Conservation (phyloP, 495 filamentous ascomycete genomes). For the Neurospora tetraspora region DNA sequence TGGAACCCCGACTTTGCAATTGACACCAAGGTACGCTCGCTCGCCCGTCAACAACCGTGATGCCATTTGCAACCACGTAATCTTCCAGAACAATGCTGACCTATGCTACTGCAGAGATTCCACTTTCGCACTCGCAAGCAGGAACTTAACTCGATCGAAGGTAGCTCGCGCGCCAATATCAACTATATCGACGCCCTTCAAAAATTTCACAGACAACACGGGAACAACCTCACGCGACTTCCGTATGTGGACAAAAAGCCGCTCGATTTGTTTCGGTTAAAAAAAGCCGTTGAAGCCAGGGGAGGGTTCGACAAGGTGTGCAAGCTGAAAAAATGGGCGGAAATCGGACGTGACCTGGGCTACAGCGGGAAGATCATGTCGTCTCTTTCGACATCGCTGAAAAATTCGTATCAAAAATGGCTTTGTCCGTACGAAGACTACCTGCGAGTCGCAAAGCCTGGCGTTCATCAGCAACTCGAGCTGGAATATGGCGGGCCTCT, state of each 20-base stretch:
- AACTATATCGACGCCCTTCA: slow-evolving; percentile 91
- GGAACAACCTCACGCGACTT: slow-evolving; percentile 84
- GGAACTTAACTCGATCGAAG: slow-evolving; percentile 97
- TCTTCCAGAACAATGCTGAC: slow-evolving; percentile 6
- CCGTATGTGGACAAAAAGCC: slow-evolving; percentile 97
- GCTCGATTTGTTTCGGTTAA: slow-evolving; percentile 88
- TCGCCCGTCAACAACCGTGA: neutral
- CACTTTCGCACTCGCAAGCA: slow-evolving; percentile 95
- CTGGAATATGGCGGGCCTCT: slow-evolving; percentile 86
- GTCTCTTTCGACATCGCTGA: slow-evolving; percentile 94
- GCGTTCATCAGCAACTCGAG: slow-evolving; percentile 93
- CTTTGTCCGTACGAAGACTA: slow-evolving; percentile 96
- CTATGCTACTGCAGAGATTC: slow-evolving; percentile 56
- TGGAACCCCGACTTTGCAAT: slow-evolving; percentile 96
- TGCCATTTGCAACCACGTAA: neutral
- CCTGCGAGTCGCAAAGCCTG: slow-evolving; percentile 80
- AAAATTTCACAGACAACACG: slow-evolving; percentile 96
- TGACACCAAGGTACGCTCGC: slow-evolving; percentile 78
- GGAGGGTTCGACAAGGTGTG: slow-evolving; percentile 95
- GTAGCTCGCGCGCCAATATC: slow-evolving; percentile 89
- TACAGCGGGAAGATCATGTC: slow-evolving; percentile 99
- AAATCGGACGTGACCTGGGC: slow-evolving; percentile 92
- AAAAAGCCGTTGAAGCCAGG: slow-evolving; percentile 88
- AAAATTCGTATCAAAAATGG: slow-evolving; percentile 96
- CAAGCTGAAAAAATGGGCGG: slow-evolving; percentile 97